Conservation (phyloP, 345 rosid species). For the Ceriops tagal region DNA sequence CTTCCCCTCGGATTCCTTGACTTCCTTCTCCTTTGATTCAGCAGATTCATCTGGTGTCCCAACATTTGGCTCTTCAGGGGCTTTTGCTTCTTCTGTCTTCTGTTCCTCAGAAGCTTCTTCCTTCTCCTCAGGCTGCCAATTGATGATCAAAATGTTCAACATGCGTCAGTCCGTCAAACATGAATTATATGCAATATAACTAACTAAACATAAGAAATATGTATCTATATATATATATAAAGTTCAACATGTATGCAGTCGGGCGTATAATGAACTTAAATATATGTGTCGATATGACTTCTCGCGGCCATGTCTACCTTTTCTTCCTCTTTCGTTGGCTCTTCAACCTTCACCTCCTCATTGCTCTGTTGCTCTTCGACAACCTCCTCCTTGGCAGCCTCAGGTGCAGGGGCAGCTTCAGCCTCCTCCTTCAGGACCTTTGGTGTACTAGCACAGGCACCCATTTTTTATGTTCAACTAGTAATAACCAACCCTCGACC, state of each 20-base stretch:
- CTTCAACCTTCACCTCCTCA: not conserved
- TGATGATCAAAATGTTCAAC: not conserved
- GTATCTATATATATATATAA: not conserved
- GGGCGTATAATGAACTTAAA: too few relatives aligned
- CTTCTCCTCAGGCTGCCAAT: not conserved
- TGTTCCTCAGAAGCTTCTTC: not conserved
- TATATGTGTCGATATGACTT: too few relatives aligned
- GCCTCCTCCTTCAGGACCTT: not conserved
- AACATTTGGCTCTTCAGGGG: not conserved
- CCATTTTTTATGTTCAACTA: not conserved
- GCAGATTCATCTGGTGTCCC: not conserved
- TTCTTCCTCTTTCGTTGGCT: not conserved
- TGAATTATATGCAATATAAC: too few relatives aligned
- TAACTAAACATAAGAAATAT: too few relatives aligned
- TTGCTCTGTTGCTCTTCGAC: not conserved
- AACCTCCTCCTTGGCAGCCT: not conserved
- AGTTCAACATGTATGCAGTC: too few relatives aligned
- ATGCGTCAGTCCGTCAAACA: too few relatives aligned
- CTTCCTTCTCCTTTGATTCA: not conserved
- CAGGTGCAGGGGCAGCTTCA: not conserved
- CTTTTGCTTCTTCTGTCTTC: not conserved
- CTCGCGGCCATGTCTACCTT: too few relatives aligned
- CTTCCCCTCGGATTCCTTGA: not conserved
- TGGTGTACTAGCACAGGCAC: slow-evolving; percentile 10
- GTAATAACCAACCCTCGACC: not conserved